Percentiles rank a stretch among this genome's conserved stretches.
Conservation (phyloP, 78 protist genomes). For the Dictyostelium capitatum region DNA sequence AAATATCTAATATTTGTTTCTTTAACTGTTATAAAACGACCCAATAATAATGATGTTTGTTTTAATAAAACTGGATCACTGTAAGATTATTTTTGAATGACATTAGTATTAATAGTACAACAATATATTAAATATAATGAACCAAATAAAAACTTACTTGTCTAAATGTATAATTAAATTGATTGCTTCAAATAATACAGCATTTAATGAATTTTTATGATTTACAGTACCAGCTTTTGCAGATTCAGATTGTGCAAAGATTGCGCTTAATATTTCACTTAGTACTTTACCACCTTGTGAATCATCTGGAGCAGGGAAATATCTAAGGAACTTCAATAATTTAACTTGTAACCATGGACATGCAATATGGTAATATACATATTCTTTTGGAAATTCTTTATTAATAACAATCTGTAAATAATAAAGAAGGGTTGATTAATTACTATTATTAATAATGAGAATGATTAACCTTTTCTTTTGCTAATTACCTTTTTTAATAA, state of each 20-base stretch:
- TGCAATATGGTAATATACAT: slow-evolving; percentile 95
- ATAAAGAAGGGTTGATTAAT: no score
- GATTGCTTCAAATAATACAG: slow-evolving; percentile 96
- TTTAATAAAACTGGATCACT: slow-evolving; percentile 83
- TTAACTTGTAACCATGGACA: slow-evolving; percentile 97
- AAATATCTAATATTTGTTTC: slow-evolving; percentile 96
- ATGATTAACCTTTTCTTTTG: neutral
- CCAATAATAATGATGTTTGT: slow-evolving; percentile 82
- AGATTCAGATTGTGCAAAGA: slow-evolving; percentile 87
- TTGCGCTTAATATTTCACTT: slow-evolving; percentile 73
- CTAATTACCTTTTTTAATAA: slow-evolving; percentile 65
- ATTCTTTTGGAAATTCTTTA: slow-evolving; percentile 86
- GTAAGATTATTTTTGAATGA: neutral
- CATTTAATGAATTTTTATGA: slow-evolving; percentile 92
- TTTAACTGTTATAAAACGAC: slow-evolving; percentile 89
- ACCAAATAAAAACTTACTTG: slow-evolving; percentile 1
- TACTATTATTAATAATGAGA: neutral
- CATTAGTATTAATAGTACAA: no score
- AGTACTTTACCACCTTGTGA: slow-evolving; percentile 33
- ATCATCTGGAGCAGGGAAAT: slow-evolving; percentile 92
- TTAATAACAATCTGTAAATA: slow-evolving; percentile 76
- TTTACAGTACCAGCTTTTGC: slow-evolving; percentile 84
- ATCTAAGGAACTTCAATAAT: slow-evolving; percentile 93
- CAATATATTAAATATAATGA: neutral
- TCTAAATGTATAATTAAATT: slow-evolving; percentile 89